phyloP scores from a whole-genome alignment of 768 basidiomycete genomes.

The Mycena vulgaris region DNA sequence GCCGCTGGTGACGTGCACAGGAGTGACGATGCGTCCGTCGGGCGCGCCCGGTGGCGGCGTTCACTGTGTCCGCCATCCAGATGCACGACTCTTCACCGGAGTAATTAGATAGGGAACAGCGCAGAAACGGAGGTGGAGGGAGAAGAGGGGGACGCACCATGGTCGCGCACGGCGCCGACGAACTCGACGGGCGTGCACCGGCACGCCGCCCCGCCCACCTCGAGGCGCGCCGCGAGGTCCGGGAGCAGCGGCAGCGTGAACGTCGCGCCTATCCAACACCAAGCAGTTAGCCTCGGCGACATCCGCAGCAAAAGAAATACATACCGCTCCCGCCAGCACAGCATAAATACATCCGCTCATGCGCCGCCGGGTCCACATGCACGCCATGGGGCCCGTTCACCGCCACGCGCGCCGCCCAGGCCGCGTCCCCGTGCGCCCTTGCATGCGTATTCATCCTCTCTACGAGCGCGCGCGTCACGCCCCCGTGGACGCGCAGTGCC shows the following conservation, averaged over 20 bases:
- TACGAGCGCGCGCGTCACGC: constrained; percentile 43
- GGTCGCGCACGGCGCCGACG: constrained; percentile 39
- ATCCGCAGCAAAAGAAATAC: background rate
- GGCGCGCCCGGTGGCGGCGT: background rate
- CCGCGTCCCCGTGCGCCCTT: constrained; percentile 3
- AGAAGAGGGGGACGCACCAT: constrained; percentile 24
- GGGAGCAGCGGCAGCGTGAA: constrained; percentile 46
- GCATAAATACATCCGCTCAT: constrained; percentile 46
- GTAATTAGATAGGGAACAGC: too few relatives aligned
- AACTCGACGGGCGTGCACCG: constrained; percentile 41
- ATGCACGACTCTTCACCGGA: background rate
- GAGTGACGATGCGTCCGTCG: background rate
- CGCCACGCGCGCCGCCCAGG: constrained; percentile 33
- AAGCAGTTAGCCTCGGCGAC: background rate
- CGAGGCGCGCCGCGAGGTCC: constrained; percentile 37
- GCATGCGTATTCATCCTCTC: background rate
- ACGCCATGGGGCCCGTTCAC: constrained; percentile 47
- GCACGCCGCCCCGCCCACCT: constrained; percentile 2
- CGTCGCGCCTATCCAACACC: constrained; percentile 36
- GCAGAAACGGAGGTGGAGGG: too few relatives aligned
- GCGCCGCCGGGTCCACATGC: constrained; percentile 37
- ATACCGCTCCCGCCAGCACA: constrained; percentile 51
- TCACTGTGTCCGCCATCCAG: background rate
- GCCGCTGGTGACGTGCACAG: background rate
- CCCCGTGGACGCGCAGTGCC: constrained; percentile 44